Percentiles rank a stretch among this genome's conserved stretches.
Conservation (phyloP, 2,329 filamentous ascomycete genomes). For the Microcyclospora tardicrescens region DNA sequence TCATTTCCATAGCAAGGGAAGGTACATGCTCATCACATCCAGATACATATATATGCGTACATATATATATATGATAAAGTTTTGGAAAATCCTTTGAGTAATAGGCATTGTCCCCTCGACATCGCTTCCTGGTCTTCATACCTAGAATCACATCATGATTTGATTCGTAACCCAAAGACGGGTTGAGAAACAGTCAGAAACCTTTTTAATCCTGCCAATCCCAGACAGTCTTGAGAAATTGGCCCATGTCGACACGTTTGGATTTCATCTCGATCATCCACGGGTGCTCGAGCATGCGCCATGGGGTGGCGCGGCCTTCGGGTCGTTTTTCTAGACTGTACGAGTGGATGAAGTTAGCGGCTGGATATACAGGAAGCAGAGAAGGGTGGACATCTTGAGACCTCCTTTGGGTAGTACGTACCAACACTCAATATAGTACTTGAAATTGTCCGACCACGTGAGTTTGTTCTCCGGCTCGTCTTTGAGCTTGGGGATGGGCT, state of each 20-base stretch:
- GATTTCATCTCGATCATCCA: slow-evolving; percentile 96
- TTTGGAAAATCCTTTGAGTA: too few relatives aligned
- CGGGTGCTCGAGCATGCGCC: slow-evolving; percentile 97
- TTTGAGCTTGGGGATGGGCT: slow-evolving; percentile 88
- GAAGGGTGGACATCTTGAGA: not conserved
- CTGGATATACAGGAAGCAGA: not conserved
- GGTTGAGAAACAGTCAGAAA: not conserved
- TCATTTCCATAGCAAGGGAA: too few relatives aligned
- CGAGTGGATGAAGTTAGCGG: slow-evolving; percentile 12
- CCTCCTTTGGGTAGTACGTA: slow-evolving; percentile 41
- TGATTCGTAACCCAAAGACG: too few relatives aligned
- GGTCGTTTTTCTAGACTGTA: slow-evolving; percentile 85
- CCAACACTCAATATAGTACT: slow-evolving; percentile 99
- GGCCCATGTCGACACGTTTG: slow-evolving; percentile 95
- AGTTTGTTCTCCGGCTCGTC: slow-evolving; percentile 70
- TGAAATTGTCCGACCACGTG: slow-evolving; percentile 93
- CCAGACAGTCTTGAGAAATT: slow-evolving; percentile 91
- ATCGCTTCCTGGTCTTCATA: too few relatives aligned
- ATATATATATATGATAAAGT: too few relatives aligned
- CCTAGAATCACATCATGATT: too few relatives aligned
- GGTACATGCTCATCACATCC: too few relatives aligned
- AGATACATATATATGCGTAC: too few relatives aligned
- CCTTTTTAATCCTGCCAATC: slow-evolving; percentile 63
- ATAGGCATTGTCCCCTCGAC: too few relatives aligned
- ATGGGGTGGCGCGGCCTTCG: slow-evolving; percentile 74